Conservation (phyloP, 2,329 filamentous ascomycete genomes). For the Fusarium globosum region DNA sequence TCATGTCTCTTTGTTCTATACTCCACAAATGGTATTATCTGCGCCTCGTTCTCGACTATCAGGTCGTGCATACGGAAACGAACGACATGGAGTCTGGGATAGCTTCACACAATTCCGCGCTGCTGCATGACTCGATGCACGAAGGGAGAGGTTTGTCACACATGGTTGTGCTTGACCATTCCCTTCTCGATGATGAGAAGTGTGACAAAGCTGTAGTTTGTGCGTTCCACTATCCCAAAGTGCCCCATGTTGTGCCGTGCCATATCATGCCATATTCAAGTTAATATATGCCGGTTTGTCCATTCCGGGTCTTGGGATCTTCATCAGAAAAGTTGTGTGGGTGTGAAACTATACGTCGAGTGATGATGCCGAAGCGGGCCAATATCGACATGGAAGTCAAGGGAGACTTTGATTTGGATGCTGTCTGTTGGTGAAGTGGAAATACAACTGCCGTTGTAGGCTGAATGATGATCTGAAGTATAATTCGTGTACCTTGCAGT, state of each 20-base stretch:
- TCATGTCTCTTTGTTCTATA: conserved; percentile 17
- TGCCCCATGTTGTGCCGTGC: conserved; percentile 36
- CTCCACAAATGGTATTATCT: conserved; percentile 25
- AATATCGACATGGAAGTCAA: conserved; percentile 21
- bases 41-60: conserved; percentile 5
- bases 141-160: conserved; percentile 33
- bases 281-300: conserved; percentile 30
- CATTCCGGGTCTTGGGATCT: conserved; percentile 27
- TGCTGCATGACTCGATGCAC: conserved; percentile 40
- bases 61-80: conserved; percentile 26
- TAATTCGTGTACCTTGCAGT: conserved; percentile 37
- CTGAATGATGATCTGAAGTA: conserved; percentile 13
- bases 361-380: conserved; percentile 20
- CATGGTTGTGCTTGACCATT: conserved; percentile 33
- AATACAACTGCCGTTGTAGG: conserved; percentile 29
- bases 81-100: conserved; percentile 27
- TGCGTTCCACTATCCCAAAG: conserved; percentile 20
- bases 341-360: conserved; percentile 26
- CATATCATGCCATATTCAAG: conserved; percentile 34
- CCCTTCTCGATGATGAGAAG: conserved; percentile 23
- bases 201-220: conserved; percentile 26
- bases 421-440: conserved; percentile 28
- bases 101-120: conserved; percentile 34
- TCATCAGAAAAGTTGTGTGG: conserved; percentile 18
- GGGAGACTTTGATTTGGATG: conserved; percentile 4